Conservation (phyloP, 129 eudicot genomes). For the Ambrosia trifida region DNA sequence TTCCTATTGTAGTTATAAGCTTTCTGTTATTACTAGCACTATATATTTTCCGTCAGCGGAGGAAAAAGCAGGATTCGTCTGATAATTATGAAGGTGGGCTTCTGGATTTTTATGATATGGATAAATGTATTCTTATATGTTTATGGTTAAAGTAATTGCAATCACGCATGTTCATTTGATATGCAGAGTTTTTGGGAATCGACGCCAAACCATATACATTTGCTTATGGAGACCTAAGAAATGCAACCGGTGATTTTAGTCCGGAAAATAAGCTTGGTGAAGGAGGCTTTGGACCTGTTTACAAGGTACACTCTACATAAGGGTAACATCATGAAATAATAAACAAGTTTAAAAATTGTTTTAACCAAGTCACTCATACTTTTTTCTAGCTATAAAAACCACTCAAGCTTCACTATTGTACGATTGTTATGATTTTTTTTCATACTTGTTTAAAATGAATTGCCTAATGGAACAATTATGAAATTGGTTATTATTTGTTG, state of each 20-base stretch:
- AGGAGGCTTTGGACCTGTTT: slow-evolving; percentile 60
- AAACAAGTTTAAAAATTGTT: too few species aligned
- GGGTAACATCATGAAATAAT: too few species aligned
- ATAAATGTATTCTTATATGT: neutral
- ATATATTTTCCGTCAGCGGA: slow-evolving; percentile 40
- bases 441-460: too few species aligned
- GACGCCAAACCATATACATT: slow-evolving; percentile 62
- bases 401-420: too few species aligned
- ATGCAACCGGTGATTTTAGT: slow-evolving; percentile 66
- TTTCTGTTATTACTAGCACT: slow-evolving; percentile 37
- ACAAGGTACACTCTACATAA: too few species aligned
- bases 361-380: too few species aligned
- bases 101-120: neutral
- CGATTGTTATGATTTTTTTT: too few species aligned
- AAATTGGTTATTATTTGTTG: too few species aligned
- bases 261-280: slow-evolving; percentile 65
- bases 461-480: too few species aligned
- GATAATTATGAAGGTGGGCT: slow-evolving; percentile 62
- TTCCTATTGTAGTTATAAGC: slow-evolving; percentile 43
- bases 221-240: slow-evolving; percentile 55
- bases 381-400: too few species aligned
- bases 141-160: neutral
- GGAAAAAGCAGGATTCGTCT: slow-evolving; percentile 34
- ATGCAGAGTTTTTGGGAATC: slow-evolving; percentile 64
- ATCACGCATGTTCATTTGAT: neutral